A percentile compares a stretch with the other conserved stretches of the same genome.
Evolutionary conservation across 1,284 basidiomycete genomes (phyloP).

Genomic region (Marasmius fiardii): DNA sequence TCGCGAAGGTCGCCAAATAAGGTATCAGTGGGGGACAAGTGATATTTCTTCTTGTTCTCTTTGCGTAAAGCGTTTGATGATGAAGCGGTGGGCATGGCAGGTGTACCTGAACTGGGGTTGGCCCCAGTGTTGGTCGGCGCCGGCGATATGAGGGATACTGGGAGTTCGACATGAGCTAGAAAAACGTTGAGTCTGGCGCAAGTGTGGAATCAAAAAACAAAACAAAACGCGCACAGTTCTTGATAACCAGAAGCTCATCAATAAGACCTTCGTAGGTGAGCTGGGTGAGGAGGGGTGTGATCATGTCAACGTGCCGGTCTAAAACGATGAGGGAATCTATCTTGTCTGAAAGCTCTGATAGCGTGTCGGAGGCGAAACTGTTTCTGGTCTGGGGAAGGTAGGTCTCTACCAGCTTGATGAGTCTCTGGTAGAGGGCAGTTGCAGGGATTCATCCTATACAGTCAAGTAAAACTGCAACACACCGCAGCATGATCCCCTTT

Average conservation of each 20-base stretch:
- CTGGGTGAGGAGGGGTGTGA: conserved; percentile 94
- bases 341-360: conserved; percentile 45
- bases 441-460: background rate
- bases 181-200: conserved; percentile 4
- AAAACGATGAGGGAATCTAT: conserved; percentile 89
- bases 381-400: conserved; percentile 43
- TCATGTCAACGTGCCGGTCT: conserved; percentile 93
- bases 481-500: conserved; percentile 92
- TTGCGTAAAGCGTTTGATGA: conserved; percentile 52
- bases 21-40: conserved; percentile 77
- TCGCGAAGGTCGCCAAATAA: conserved; percentile 86
- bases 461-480: conserved; percentile 27
- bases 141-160: conserved; percentile 68
- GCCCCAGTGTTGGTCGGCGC: conserved; percentile 23
- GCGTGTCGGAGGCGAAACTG: conserved; percentile 33
- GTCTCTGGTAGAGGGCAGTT: conserved; percentile 48
- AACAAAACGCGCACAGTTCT: conserved; percentile 74
- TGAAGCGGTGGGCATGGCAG: conserved; percentile 40
- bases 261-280: conserved; percentile 96
- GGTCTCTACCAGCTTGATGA: conserved; percentile 70
- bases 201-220: conserved; percentile 1
- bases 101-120: conserved; percentile 34
- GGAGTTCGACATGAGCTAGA: conserved; percentile 88
- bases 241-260: conserved; percentile 92
- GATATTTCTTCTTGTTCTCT: conserved; percentile 86